phyloP scores from a whole-genome alignment of 1,139 yeast genomes.

The Wickerhamomyces sp. region DNA sequence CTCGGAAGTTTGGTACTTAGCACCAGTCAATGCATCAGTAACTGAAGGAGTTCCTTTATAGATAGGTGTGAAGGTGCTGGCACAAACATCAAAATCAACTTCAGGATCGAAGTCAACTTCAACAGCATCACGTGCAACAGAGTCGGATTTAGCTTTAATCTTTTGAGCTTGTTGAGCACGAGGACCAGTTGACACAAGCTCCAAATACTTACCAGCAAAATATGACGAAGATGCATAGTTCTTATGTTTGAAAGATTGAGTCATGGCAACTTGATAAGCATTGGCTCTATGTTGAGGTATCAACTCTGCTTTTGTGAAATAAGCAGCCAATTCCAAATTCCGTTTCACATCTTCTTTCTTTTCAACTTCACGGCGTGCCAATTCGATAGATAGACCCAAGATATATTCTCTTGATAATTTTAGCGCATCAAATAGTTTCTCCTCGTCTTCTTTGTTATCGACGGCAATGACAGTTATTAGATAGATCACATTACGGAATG shows the following conservation, averaged over 20 bases:
- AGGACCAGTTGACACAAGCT: constrained; percentile 63
- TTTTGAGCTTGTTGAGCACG: constrained; percentile 88
- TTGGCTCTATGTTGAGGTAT: constrained; percentile 80
- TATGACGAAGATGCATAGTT: constrained; percentile 86
- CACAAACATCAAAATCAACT: constrained; percentile 88
- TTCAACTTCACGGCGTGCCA: constrained; percentile 77
- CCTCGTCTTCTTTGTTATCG: constrained; percentile 67
- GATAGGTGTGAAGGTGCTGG: constrained; percentile 83
- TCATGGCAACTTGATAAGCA: constrained; percentile 94
- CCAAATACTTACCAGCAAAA: constrained; percentile 81
- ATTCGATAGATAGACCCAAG: constrained; percentile 84
- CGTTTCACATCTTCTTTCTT: constrained; percentile 66
- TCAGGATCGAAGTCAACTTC: constrained; percentile 91
- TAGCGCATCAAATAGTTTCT: constrained; percentile 68
- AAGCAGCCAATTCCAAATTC: constrained; percentile 91
- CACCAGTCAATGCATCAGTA: constrained; percentile 86
- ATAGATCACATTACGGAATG: constrained; percentile 78
- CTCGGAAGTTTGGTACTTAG: constrained; percentile 72
- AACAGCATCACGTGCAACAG: constrained; percentile 77
- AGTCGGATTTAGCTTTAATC: constrained; percentile 74
- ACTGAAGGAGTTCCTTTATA: constrained; percentile 69
- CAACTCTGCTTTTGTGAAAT: constrained; percentile 81
- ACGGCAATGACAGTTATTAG: constrained; percentile 72
- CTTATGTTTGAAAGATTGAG: constrained; percentile 82
- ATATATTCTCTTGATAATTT: constrained; percentile 84